A percentile compares a stretch with the other conserved stretches of the same genome.
Conservation (phyloP, 2,329 filamentous ascomycete genomes). For the Fusarium sp. region DNA sequence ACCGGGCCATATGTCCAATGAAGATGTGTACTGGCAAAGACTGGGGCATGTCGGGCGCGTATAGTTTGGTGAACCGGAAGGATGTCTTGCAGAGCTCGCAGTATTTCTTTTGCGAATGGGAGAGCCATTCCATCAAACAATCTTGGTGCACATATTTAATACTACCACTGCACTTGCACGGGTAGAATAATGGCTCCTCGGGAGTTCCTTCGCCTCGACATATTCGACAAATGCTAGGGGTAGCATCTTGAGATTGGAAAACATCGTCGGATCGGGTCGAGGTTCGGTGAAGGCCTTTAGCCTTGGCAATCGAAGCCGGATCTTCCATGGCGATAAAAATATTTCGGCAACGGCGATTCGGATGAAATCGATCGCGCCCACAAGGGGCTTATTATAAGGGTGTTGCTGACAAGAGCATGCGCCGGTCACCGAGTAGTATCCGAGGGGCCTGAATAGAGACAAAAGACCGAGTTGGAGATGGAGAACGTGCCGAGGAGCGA, state of each 20-base stretch:
- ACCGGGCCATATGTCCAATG: constrained; percentile 79
- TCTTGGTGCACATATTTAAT: constrained; percentile 99
- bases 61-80: constrained; percentile 98
- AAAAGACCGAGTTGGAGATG: not conserved
- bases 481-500: constrained; percentile 9
- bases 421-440: constrained; percentile 24
- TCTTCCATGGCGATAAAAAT: constrained; percentile 47
- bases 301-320: constrained; percentile 38
- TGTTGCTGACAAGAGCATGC: constrained; percentile 41
- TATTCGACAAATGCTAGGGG: constrained; percentile 91
- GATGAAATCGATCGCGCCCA: constrained; percentile 46
- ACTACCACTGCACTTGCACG: constrained; percentile 98
- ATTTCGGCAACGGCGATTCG: constrained; percentile 38
- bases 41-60: constrained; percentile 92
- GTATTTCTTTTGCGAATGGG: constrained; percentile 99
- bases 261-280: constrained; percentile 47
- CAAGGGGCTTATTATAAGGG: constrained; percentile 48
- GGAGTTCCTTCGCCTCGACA: constrained; percentile 88
- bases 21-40: constrained; percentile 86
- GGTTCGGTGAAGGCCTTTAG: constrained; percentile 45
- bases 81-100: constrained; percentile 99
- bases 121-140: constrained; percentile 98
- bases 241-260: constrained; percentile 51
- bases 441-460: constrained; percentile 30
- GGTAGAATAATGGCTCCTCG: constrained; percentile 92